phyloP scores from a whole-genome alignment of 768 basidiomycete genomes.

The Trametes punicea region DNA sequence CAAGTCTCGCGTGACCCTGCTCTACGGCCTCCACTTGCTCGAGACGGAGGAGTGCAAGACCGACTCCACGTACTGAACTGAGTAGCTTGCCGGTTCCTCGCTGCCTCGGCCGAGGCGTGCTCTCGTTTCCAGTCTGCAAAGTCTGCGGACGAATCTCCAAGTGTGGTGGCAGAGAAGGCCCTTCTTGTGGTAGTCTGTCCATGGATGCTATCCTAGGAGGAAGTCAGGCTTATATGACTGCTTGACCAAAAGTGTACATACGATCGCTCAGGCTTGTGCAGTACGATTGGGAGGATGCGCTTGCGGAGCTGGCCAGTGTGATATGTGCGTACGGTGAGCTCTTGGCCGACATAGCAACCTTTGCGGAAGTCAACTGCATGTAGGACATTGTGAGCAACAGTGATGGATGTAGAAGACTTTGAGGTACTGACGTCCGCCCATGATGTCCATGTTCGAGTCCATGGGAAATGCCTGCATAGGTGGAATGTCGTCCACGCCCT shows the following conservation, averaged over 20 bases:
- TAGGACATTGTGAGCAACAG: neutral
- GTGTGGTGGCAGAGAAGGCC: constrained; percentile 14
- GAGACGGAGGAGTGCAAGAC: constrained; percentile 75
- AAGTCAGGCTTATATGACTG: neutral
- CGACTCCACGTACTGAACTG: constrained; percentile 53
- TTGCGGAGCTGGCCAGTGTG: constrained; percentile 91
- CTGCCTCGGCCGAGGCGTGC: constrained; percentile 31
- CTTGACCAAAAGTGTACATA: neutral
- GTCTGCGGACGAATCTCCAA: constrained; percentile 32
- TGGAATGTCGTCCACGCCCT: constrained; percentile 74
- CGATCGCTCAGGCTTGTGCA: constrained; percentile 42
- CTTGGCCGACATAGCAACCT: constrained; percentile 98
- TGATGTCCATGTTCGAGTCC: constrained; percentile 91
- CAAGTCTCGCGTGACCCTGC: constrained; percentile 44
- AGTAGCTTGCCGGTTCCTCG: constrained; percentile 77
- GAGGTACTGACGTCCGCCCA: constrained; percentile 80
- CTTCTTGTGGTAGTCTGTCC: neutral
- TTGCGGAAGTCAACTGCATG: constrained; percentile 87
- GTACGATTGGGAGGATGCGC: constrained; percentile 77
- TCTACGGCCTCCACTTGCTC: constrained; percentile 65
- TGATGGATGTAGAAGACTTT: neutral
- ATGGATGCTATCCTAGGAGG: neutral
- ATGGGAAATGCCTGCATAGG: constrained; percentile 84
- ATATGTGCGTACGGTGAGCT: constrained; percentile 93
- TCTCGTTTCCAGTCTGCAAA: constrained; percentile 24